These are phyloP conservation scores for Flaveria ramosissima DNA, from an alignment of 129 eudicot species.

Conservation along the genomic window DNA sequence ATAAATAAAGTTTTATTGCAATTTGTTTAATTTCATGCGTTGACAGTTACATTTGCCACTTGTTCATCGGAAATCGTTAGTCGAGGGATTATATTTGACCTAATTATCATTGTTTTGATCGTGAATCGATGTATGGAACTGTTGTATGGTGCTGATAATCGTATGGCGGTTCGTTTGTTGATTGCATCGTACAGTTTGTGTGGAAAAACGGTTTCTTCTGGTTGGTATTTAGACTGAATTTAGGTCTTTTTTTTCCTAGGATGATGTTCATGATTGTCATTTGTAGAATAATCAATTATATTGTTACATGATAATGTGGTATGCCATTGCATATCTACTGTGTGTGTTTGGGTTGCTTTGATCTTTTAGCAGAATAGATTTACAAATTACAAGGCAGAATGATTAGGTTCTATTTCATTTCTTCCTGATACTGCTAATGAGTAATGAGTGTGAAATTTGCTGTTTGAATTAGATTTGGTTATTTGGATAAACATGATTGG, in stretches of 20 bases:
- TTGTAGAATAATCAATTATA: not conserved
- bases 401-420: not conserved
- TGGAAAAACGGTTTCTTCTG: not conserved
- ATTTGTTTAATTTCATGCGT: not conserved
- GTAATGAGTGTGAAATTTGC: not conserved
- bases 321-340: not conserved
- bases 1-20: not conserved
- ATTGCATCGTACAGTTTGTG: too few relatives aligned
- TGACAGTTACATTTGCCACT: constrained; percentile 16
- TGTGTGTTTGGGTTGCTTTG: not conserved
- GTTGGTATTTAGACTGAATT: not conserved
- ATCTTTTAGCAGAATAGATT: too few relatives aligned
- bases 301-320: constrained; percentile 4
- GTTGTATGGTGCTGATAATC: not conserved
- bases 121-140: not conserved
- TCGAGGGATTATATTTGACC: not conserved
- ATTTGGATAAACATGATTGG: not conserved
- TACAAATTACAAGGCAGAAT: not conserved
- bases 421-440: not conserved
- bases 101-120: not conserved
- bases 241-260: not conserved
- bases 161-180: not conserved
- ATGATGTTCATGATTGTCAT: not conserved
- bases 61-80: constrained; percentile 4
- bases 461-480: not conserved